Evolutionary conservation across 805 yeast genomes (phyloP), one percentile per base, ranked within the genome.

Genomic region (Cyberlindnera misumaiensis): DNA sequence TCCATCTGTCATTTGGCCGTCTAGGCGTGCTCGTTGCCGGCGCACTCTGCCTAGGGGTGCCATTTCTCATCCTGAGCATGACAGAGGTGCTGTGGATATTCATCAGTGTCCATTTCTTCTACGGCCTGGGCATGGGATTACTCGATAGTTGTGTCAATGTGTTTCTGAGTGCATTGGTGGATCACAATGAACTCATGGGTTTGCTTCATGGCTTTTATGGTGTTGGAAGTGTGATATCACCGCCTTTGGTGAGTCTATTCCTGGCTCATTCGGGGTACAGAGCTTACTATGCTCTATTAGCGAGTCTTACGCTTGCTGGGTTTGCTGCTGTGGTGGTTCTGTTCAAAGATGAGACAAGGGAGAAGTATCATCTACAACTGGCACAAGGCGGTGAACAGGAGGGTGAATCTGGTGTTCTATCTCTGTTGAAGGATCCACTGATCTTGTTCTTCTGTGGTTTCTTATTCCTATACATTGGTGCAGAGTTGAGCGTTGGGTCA

Each of bases 121-220:
- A 55, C 34, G 88, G 88, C 0, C 48, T 77, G 30, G 80, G 82
- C 0, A 64, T 64, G 39, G 86, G 87, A 1, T 46, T 70, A 8
- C 46, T 74, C 20, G 86, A 79, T 52, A 73, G 81, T 28, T 59
- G 72, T 9, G 57, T 75, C 49, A 77, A 75, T 47, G 62, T 74
- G 12, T 78, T 75, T 69, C 45, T 58, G 30, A 55, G 60, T 7
- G 53, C 68, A 35, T 56, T 79, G 28, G 66, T 67, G 17, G 73
- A 75, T 41, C 69, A 75, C 35, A 76, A 82, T 34, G 73, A 70
- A 38, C 64, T 73, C 41, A 65, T 81, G 59, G 84, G 89, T 1
- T 56, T 67, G 18, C 63, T 73, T 41, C 93, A 83, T 60, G 89
- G 85, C 1, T 53, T 67, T 11, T 83, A 82, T 56, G 94, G 94